Conservation (phyloP, 805 yeast genomes). For the Nakazawaea wyomingensis region DNA sequence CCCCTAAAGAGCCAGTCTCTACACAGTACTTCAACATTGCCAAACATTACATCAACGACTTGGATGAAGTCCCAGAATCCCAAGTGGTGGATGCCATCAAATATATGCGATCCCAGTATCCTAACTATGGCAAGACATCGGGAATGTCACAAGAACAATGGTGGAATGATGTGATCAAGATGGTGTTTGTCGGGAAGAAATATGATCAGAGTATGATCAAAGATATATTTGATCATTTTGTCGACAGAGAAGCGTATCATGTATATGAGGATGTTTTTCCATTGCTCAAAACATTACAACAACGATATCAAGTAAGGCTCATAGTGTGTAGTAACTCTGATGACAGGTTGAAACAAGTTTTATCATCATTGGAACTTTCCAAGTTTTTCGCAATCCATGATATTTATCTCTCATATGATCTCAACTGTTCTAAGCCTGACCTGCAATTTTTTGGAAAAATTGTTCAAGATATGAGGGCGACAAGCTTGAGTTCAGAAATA, state of each 20-base stretch:
- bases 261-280: slow-evolving; percentile 50
- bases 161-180: slow-evolving; percentile 52
- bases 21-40: slow-evolving; percentile 50
- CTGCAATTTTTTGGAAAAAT: slow-evolving; percentile 39
- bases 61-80: slow-evolving; percentile 19
- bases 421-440: slow-evolving; percentile 51
- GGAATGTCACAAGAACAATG: slow-evolving; percentile 36
- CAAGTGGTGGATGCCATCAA: slow-evolving; percentile 31
- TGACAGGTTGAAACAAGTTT: slow-evolving; percentile 40
- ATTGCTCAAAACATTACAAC: slow-evolving; percentile 30
- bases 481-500: too few relatives aligned
- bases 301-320: slow-evolving; percentile 29
- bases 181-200: slow-evolving; percentile 33
- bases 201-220: slow-evolving; percentile 30
- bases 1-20: slow-evolving; percentile 49
- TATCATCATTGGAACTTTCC: slow-evolving; percentile 38
- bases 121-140: slow-evolving; percentile 56
- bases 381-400: slow-evolving; percentile 32
- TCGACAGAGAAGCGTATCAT: slow-evolving; percentile 45
- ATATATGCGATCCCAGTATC: slow-evolving; percentile 34
- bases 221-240: slow-evolving; percentile 43
- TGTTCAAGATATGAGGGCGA: slow-evolving; percentile 22
- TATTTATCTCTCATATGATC: slow-evolving; percentile 52
- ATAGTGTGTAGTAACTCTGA: slow-evolving; percentile 62
- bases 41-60: slow-evolving; percentile 34